Base-by-base conservation (phyloP, 331 rosid genomes). In the Phaseolus coccineus region DNA sequence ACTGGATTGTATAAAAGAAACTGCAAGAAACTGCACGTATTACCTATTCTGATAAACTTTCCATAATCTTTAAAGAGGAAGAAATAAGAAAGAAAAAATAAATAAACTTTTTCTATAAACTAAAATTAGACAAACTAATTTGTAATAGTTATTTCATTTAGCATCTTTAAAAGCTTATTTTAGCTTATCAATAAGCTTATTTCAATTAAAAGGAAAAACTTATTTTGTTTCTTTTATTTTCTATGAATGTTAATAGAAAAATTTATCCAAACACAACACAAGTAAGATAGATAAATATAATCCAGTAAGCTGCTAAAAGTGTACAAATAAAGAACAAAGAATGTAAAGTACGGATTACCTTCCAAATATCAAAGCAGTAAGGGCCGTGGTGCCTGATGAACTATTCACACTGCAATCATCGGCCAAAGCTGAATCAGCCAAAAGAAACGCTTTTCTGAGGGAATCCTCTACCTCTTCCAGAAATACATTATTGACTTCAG, bases 371-470 rank as follows among this genome's bases (percentile, higher is more conserved):
- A 93, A 68, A 64, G 98, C 99, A 57, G 94, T 88, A 30, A 95
- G 84, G 16, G 98, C 98, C 0, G 99, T 95, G 7, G 99, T 93
- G 74, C 99, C 98, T 35, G 97, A 85, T 33, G 98, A 93, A 69
- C 84, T 87, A 88, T 88, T 91, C 63, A 95, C 94, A 61, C 82
- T 81, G 50, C 87, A 47, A 70, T 95, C 99, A 79, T 91, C 96
- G 8, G 97, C 98, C 87, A 95, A 80, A 73, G 98, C 94, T 65
- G 71, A 89, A 69, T 95, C 99, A 12, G 93, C 99, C 82, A 82
- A 80, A 85, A 83, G 91, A 93, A 90, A 96, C n/a, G 94, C 80
- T 67, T 87, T 82, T 15, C 79, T 88, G 61, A 93, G 89, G 56
- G 90, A 87, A 83, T 74, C 87, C 85, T 91, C 91, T 0, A 93